Conservation (phyloP, 2,329 filamentous ascomycete genomes). For the Hypoxylon sp. region DNA sequence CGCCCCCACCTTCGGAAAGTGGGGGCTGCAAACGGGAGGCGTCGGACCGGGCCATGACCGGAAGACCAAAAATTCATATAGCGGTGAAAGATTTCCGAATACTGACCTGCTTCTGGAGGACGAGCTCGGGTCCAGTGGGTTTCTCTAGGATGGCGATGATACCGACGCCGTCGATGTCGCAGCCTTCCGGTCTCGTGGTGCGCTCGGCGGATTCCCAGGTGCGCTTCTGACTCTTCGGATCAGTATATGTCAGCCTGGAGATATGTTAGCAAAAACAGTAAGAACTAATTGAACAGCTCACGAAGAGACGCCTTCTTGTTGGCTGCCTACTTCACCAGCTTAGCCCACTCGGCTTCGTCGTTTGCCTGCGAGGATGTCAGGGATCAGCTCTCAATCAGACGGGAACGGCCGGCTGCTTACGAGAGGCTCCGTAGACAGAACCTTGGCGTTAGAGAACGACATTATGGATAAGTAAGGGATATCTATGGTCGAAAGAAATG, state of each 20-base stretch:
- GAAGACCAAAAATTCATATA: background rate
- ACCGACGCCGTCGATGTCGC: constrained; percentile 77
- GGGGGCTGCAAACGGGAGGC: background rate
- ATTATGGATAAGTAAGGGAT: constrained; percentile 45
- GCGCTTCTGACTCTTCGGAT: constrained; percentile 68
- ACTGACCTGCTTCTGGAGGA: constrained; percentile 70
- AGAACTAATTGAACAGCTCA: constrained; percentile 1
- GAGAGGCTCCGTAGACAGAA: constrained; percentile 59
- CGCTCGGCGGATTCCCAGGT: constrained; percentile 81
- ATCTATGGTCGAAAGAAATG: constrained; percentile 3
- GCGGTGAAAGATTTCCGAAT: background rate
- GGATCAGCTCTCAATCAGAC: constrained; percentile 5
- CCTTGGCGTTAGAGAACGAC: constrained; percentile 58
- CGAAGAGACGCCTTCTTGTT: background rate
- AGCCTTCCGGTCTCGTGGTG: constrained; percentile 70
- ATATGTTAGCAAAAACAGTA: constrained; percentile 24
- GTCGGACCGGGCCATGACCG: background rate
- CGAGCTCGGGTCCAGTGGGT: constrained; percentile 64
- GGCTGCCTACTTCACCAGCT: constrained; percentile 65
- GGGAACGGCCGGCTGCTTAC: constrained; percentile 49
- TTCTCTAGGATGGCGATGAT: constrained; percentile 76
- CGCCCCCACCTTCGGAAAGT: background rate
- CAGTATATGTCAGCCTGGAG: constrained; percentile 70
- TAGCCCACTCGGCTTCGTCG: constrained; percentile 69
- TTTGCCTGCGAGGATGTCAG: constrained; percentile 54